These are phyloP conservation scores for Torulaspora microellipsoides DNA, from an alignment of 805 yeast genomes.

Conservation along the genomic window DNA sequence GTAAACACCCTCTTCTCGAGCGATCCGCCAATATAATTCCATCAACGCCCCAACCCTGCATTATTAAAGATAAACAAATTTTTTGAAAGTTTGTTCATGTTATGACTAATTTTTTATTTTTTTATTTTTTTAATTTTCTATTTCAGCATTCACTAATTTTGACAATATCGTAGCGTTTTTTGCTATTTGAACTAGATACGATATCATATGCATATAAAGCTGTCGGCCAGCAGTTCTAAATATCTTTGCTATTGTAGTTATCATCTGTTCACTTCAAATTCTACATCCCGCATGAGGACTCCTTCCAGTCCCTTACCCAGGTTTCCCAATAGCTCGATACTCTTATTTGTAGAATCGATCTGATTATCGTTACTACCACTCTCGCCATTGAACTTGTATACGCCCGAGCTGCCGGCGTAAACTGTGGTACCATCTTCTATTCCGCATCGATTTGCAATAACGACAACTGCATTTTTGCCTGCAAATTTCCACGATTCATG, in stretches of 20 bases:
- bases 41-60: no score
- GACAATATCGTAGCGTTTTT: no score
- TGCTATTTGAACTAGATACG: no score
- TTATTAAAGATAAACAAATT: no score
- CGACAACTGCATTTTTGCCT: slow-evolving; percentile 36
- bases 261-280: slow-evolving; percentile 31
- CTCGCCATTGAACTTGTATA: slow-evolving; percentile 49
- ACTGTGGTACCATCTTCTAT: slow-evolving; percentile 55
- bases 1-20: no score
- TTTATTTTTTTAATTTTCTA: no score
- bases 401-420: slow-evolving; percentile 62
- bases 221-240: no score
- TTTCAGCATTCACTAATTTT: no score
- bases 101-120: neutral
- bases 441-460: slow-evolving; percentile 71
- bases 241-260: neutral
- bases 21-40: no score
- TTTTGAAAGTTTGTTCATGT: neutral
- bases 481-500: slow-evolving; percentile 27
- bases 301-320: slow-evolving; percentile 66
- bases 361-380: slow-evolving; percentile 24
- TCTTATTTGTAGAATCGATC: slow-evolving; percentile 42
- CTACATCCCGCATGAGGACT: slow-evolving; percentile 54
- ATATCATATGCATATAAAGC: no score
- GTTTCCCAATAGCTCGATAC: slow-evolving; percentile 51